Evolutionary conservation across 805 yeast species (phyloP).

Genomic region (Ogataea dorogensis): DNA sequence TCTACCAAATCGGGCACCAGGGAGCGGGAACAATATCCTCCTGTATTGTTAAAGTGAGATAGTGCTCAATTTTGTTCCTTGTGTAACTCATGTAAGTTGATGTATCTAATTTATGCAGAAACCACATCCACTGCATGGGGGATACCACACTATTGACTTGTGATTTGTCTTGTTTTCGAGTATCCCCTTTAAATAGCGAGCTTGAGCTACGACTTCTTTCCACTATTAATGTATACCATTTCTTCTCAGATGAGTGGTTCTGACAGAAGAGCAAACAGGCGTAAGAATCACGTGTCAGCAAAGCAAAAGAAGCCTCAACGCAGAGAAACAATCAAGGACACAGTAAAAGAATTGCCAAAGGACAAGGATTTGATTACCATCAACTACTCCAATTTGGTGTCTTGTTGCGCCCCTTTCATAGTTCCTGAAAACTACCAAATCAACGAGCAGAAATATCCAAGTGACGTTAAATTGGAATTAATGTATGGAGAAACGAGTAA

Average conservation of each 20-base stretch:
- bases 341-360: background rate
- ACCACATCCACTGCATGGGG: slow-evolving; percentile 5
- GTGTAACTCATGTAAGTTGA: slow-evolving; percentile 4
- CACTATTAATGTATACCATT: slow-evolving; percentile 1
- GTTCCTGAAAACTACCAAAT: slow-evolving; percentile 18
- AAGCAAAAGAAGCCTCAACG: slow-evolving; percentile 7
- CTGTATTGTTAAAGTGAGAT: background rate
- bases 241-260: slow-evolving; percentile 6
- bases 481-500: slow-evolving; percentile 16
- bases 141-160: slow-evolving; percentile 7
- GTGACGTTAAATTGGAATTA: slow-evolving; percentile 8
- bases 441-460: slow-evolving; percentile 12
- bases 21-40: background rate
- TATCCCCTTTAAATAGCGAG: slow-evolving; percentile 6
- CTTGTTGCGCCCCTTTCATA: slow-evolving; percentile 26
- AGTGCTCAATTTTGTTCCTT: slow-evolving; percentile 1
- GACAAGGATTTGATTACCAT: slow-evolving; percentile 4
- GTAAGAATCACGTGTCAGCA: slow-evolving; percentile 1
- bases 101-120: slow-evolving; percentile 13
- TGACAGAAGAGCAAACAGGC: slow-evolving; percentile 4
- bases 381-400: slow-evolving; percentile 18
- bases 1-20: background rate
- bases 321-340: slow-evolving; percentile 5
- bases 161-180: slow-evolving; percentile 11
- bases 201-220: background rate